Percentiles rank a stretch among this genome's conserved stretches.
Evolutionary conservation across 768 basidiomycete species (phyloP).

Genomic region (Naganishia friedmannii): DNA sequence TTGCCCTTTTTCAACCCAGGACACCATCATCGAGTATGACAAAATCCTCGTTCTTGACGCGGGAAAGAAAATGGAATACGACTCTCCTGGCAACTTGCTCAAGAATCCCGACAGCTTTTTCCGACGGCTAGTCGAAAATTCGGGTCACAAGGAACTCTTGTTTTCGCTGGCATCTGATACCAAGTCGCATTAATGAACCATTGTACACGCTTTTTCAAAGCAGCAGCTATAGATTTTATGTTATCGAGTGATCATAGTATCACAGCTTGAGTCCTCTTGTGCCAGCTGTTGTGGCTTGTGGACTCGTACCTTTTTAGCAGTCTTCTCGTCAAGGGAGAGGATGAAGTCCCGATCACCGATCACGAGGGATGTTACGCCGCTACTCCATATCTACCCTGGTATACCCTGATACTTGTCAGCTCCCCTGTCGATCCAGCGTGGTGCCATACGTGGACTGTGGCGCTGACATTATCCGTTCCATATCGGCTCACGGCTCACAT

Average conservation of each 20-base stretch:
- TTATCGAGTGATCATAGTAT: background rate
- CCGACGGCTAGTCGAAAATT: constrained; percentile 57
- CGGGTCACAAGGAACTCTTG: constrained; percentile 21
- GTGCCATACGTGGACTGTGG: no score
- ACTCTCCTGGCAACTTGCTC: constrained; percentile 63
- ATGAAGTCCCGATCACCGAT: no score
- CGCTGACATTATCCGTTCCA: no score
- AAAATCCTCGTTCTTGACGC: constrained; percentile 62
- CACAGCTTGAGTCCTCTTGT: no score
- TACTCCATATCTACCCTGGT: no score
- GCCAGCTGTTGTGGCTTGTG: no score
- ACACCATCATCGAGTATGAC: constrained; percentile 64
- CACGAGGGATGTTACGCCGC: no score
- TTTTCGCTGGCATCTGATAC: background rate
- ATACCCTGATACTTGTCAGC: no score
- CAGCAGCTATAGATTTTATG: background rate
- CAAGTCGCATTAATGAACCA: background rate
- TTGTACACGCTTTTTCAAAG: background rate
- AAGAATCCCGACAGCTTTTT: constrained; percentile 57
- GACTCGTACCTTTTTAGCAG: no score
- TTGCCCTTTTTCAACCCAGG: constrained; percentile 59
- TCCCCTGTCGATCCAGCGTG: no score
- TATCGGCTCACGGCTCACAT: no score
- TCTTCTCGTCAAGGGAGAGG: no score
- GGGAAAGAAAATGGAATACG: constrained; percentile 72